A percentile compares a stretch with the other conserved stretches of the same genome.
Conservation (phyloP, 441 rosid genomes). For the Oxalis stricta region DNA sequence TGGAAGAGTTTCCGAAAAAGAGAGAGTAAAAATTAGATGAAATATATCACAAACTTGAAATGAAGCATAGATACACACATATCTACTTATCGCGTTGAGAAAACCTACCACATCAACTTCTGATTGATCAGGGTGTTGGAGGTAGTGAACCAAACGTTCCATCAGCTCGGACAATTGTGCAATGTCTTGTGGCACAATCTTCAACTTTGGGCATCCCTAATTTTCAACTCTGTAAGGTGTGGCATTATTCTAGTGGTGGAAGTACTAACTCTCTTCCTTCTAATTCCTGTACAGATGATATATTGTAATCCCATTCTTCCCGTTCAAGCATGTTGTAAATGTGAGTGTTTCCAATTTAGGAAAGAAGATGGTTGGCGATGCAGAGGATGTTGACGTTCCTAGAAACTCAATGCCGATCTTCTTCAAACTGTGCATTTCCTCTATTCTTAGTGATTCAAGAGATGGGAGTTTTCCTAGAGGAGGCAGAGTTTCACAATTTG, state of each 20-base stretch:
- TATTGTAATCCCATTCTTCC: conserved; percentile 12
- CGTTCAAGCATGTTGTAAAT: conserved; percentile 12
- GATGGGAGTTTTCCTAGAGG: conserved; percentile 15
- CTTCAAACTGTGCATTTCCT: conserved; percentile 6
- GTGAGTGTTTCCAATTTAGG: conserved; percentile 7
- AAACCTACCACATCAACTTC: too few relatives aligned
- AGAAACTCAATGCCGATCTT: conserved; percentile 8
- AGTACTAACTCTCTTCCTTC: conserved; percentile 11
- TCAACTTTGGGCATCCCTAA: conserved; percentile 13
- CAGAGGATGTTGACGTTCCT: not conserved
- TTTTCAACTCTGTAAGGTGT: conserved; percentile 7
- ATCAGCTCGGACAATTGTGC: too few relatives aligned
- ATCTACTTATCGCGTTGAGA: too few relatives aligned
- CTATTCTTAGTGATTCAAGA: conserved; percentile 6
- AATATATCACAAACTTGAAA: too few relatives aligned
- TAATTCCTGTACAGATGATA: not conserved
- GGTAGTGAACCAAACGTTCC: too few relatives aligned
- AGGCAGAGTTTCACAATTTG: conserved; percentile 15
- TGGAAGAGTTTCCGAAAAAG: too few relatives aligned
- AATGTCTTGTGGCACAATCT: conserved; percentile 8
- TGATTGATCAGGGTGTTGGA: too few relatives aligned
- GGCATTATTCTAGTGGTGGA: too few relatives aligned
- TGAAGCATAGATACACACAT: too few relatives aligned
- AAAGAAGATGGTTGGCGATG: conserved; percentile 2
- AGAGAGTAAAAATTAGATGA: too few relatives aligned